Conservation (phyloP, 2,329 filamentous ascomycete species). For the Claviceps arundinis region DNA sequence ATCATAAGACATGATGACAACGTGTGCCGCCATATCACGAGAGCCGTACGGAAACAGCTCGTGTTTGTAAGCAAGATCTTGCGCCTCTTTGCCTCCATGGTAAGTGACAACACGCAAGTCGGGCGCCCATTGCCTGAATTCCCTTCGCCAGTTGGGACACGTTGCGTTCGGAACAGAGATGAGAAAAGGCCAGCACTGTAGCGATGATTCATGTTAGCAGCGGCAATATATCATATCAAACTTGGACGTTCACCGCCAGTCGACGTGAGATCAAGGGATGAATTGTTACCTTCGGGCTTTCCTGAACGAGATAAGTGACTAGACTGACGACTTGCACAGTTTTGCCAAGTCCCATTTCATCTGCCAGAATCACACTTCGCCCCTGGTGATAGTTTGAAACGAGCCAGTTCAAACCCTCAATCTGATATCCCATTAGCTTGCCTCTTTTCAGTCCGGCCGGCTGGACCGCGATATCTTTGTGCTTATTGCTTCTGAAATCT, state of each 20-base stretch:
- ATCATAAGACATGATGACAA: conserved; percentile 93
- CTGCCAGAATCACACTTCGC: conserved; percentile 81
- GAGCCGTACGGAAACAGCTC: conserved; percentile 65
- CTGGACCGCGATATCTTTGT: conserved; percentile 57
- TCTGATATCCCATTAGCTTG: conserved; percentile 83
- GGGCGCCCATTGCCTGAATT: conserved; percentile 89
- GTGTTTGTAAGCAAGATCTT: conserved; percentile 65
- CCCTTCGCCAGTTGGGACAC: conserved; percentile 92
- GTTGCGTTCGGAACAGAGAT: conserved; percentile 91
- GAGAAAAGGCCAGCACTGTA: conserved; percentile 73
- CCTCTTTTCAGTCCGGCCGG: conserved; percentile 63
- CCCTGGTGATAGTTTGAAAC: conserved; percentile 75
- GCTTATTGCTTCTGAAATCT: conserved; percentile 51
- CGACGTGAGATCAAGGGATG: too few relatives aligned
- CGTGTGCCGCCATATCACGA: conserved; percentile 67
- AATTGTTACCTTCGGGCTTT: conserved; percentile 35
- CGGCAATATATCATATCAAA: neutral
- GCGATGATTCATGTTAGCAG: conserved; percentile 7
- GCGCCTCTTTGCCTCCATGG: conserved; percentile 63
- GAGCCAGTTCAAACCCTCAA: conserved; percentile 90
- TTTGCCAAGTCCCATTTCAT: conserved; percentile 97
- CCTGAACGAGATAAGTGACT: conserved; percentile 58
- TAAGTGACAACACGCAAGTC: conserved; percentile 81
- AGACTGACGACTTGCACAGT: conserved; percentile 86
- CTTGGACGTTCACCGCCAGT: neutral